Evolutionary conservation across 148 eudicot genomes (phyloP), one percentile per base, ranked within the genome.

Genomic region (Rhododendron kiyosumense): DNA sequence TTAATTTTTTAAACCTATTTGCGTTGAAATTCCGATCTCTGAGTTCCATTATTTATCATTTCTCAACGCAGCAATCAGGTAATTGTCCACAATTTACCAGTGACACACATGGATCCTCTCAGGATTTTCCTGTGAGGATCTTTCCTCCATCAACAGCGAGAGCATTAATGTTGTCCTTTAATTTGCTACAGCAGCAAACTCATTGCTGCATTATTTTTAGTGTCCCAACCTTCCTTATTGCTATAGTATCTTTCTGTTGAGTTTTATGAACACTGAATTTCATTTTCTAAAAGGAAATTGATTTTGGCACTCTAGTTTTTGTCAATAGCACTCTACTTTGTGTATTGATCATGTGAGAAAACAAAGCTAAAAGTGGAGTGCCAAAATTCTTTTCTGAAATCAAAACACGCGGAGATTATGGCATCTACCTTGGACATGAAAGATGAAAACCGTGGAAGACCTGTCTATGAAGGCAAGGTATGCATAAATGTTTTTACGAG

Each of bases 401-500:
- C 45, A 74, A 54, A 84, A 83, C 75, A 78, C 84, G 86, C 89
- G 93, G 96, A 94, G 81, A 94, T 94, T 78, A 86, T 67, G 88
- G 92, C 96, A 69, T 90, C 95, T 36, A 92, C 95, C 45, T 93
- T 93, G 82, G 96, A 94, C 41, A 94, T 94, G 65, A 94, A 86
- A 78, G 96, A 92, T 84, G 94, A 93, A 75, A 88, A 94, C 18
- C 88, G 96, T 82, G 96, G 95, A 7, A 78, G 95, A 61, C 92
- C 94, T 15, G 91, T 93, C 75, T 91, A 92, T 80, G 94, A 94
- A 87, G 96, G 95, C 54, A 95, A 94, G 95, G 97, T 93, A 84
- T 81, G 87, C 82, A 17, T 80, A 2, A 63, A 26, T 2, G 11
- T 10, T 65, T 65, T 26, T 78, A 49, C 14, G 14, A 49, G 52